These are phyloP conservation scores for Leucosporidium creatinivorum DNA, from an alignment of 768 basidiomycete species.

Conservation along the genomic window DNA sequence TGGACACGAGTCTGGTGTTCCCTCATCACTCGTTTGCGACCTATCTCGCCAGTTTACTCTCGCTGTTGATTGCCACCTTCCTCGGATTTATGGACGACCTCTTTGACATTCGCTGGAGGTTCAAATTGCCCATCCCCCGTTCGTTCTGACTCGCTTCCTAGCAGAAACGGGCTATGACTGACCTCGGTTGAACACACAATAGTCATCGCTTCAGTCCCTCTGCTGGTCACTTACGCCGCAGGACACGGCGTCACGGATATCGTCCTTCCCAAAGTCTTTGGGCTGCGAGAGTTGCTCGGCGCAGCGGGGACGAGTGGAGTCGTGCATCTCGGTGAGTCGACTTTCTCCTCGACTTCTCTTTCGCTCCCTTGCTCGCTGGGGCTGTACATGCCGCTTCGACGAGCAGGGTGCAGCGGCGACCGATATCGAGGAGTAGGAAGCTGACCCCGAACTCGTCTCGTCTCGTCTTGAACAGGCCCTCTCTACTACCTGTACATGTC, in stretches of 20 bases:
- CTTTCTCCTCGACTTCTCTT: background rate
- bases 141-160: constrained; percentile 2
- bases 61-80: constrained; percentile 81
- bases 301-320: constrained; percentile 45
- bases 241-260: constrained; percentile 89
- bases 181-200: background rate
- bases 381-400: no score
- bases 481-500: constrained; percentile 97
- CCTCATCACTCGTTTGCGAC: constrained; percentile 65
- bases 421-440: background rate
- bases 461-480: constrained; percentile 62
- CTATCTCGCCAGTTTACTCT: constrained; percentile 88
- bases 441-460: background rate
- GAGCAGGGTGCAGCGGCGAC: no score
- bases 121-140: constrained; percentile 89
- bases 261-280: constrained; percentile 78
- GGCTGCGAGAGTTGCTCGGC: constrained; percentile 55
- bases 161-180: background rate
- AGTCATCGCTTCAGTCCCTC: constrained; percentile 84
- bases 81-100: constrained; percentile 95
- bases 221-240: constrained; percentile 93
- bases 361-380: background rate
- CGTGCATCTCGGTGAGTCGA: constrained; percentile 70
- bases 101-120: constrained; percentile 97
- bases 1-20: constrained; percentile 37